A percentile compares a stretch with the other conserved stretches of the same genome.
Evolutionary conservation across 805 yeast genomes (phyloP).

Genomic region (Candida tibetensis): DNA sequence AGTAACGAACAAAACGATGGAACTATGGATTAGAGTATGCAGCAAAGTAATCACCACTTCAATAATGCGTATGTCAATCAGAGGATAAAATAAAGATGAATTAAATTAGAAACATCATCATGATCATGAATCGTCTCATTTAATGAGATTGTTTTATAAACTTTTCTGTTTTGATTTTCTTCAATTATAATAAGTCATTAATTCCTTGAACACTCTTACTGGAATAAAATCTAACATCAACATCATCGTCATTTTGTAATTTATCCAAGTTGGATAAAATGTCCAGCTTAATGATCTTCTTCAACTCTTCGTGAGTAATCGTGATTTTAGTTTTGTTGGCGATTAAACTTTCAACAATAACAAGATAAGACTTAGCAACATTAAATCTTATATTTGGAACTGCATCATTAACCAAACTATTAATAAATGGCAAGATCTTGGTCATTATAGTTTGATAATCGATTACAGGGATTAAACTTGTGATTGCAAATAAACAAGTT

Average conservation of each 20-base stretch:
- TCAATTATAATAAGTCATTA: slow-evolving; percentile 21
- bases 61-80: too few species aligned
- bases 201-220: slow-evolving; percentile 49
- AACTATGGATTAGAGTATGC: too few species aligned
- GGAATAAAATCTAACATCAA: slow-evolving; percentile 88
- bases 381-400: slow-evolving; percentile 96
- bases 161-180: too few species aligned
- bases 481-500: slow-evolving; percentile 84
- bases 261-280: slow-evolving; percentile 65
- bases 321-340: slow-evolving; percentile 9
- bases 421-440: slow-evolving; percentile 76
- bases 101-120: too few species aligned
- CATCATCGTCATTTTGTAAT: slow-evolving; percentile 70
- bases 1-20: neutral
- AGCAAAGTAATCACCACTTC: too few species aligned
- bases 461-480: slow-evolving; percentile 76
- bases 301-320: slow-evolving; percentile 19
- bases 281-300: slow-evolving; percentile 34
- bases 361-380: slow-evolving; percentile 79
- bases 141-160: too few species aligned
- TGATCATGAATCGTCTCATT: too few species aligned
- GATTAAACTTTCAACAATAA: slow-evolving; percentile 53
- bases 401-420: slow-evolving; percentile 66
- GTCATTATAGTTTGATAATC: slow-evolving; percentile 51
- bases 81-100: too few species aligned